A percentile compares a stretch with the other conserved stretches of the same genome.
Conservation (phyloP, 106 monocot genomes). For the Platanthera zijinensis region DNA sequence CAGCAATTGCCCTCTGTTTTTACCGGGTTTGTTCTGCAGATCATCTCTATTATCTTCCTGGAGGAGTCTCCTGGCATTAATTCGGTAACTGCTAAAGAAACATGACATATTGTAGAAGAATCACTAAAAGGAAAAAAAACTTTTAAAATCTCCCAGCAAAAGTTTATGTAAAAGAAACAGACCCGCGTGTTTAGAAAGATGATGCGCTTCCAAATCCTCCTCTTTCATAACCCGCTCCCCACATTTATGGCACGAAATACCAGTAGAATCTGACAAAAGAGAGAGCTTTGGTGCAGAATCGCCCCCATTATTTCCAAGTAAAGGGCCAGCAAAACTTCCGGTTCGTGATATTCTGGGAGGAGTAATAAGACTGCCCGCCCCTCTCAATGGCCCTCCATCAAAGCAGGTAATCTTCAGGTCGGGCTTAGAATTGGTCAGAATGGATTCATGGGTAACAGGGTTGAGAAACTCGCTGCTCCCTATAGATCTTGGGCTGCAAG, state of each 20-base stretch:
- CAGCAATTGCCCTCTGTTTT: slow-evolving; percentile 60
- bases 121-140: not conserved
- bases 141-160: not conserved
- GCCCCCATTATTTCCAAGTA: slow-evolving; percentile 17
- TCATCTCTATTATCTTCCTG: slow-evolving; percentile 93
- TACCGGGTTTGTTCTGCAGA: slow-evolving; percentile 76
- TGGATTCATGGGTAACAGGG: slow-evolving; percentile 74
- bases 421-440: slow-evolving; percentile 58
- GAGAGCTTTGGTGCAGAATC: not conserved
- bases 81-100: slow-evolving; percentile 61
- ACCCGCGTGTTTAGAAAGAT: slow-evolving; percentile 98
- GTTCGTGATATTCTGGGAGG: slow-evolving; percentile 41
- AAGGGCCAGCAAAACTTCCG: slow-evolving; percentile 18
- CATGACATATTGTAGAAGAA: not conserved
- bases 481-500: slow-evolving; percentile 75
- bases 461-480: slow-evolving; percentile 82
- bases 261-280: slow-evolving; percentile 1
- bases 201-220: slow-evolving; percentile 74
- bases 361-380: slow-evolving; percentile 20
- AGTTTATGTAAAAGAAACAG: no score
- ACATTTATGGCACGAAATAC: slow-evolving; percentile 63
- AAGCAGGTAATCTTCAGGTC: slow-evolving; percentile 65
- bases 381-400: slow-evolving; percentile 18
- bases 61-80: slow-evolving; percentile 94
- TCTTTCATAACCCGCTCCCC: slow-evolving; percentile 70